Evolutionary conservation across 2,329 filamentous ascomycete genomes (phyloP).

Genomic region (Seiridium unicorne): DNA sequence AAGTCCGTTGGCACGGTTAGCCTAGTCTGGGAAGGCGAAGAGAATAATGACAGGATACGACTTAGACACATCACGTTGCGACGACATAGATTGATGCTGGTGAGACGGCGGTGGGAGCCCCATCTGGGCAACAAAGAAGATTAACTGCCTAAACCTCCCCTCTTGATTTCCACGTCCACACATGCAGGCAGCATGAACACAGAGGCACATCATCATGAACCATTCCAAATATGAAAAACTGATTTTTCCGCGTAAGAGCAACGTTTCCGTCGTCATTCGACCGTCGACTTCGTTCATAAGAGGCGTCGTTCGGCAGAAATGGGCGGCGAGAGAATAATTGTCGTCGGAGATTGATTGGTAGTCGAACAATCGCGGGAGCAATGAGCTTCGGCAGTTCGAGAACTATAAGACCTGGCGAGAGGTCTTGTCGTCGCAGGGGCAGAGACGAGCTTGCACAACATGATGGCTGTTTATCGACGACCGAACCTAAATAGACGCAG

Average conservation of each 20-base stretch:
- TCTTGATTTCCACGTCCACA: conserved; percentile 21
- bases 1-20: too few relatives aligned
- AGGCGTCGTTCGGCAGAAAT: conserved; percentile 5
- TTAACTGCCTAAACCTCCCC: conserved; percentile 30
- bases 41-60: too few relatives aligned
- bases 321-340: conserved; percentile 3
- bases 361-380: conserved; percentile 20
- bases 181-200: conserved; percentile 13
- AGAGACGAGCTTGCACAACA: conserved; percentile 10
- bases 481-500: conserved; percentile 84
- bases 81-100: conserved; percentile 17
- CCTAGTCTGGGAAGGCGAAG: too few relatives aligned
- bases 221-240: conserved; percentile 32
- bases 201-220: conserved; percentile 19
- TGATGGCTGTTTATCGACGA: conserved; percentile 69
- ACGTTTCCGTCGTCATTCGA: conserved; percentile 25
- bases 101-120: conserved; percentile 18
- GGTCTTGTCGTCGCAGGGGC: conserved; percentile 19
- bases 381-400: conserved; percentile 10
- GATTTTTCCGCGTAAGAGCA: conserved; percentile 34
- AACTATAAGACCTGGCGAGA: conserved; percentile 14
- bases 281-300: conserved; percentile 17
- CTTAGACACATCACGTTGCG: background rate
- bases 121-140: conserved; percentile 23
- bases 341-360: conserved; percentile 16